Evolutionary conservation across 495 filamentous ascomycete genomes (phyloP).

Genomic region (Penicillium goetzii): DNA sequence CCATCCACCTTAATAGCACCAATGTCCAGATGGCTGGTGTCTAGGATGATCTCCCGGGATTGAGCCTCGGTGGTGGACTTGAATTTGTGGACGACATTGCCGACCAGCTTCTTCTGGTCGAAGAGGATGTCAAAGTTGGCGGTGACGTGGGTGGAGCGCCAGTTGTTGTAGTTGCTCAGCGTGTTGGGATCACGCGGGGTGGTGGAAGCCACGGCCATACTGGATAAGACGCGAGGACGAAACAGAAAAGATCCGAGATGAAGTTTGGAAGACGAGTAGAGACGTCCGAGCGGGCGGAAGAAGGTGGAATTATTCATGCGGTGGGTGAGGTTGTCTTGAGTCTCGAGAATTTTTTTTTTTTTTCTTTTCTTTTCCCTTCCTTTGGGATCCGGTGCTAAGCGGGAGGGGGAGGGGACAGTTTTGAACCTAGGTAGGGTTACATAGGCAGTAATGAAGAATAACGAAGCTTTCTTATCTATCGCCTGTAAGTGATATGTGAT

Average conservation of each 20-base stretch:
- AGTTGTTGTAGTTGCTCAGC: constrained; percentile 85
- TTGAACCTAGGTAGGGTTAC: background rate
- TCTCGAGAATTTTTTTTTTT: background rate
- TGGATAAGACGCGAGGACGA: constrained; percentile 10
- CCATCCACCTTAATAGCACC: constrained; percentile 66
- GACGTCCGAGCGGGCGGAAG: constrained; percentile 8
- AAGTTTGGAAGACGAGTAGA: constrained; percentile 2
- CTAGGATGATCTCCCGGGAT: constrained; percentile 77
- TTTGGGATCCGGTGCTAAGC: constrained; percentile 17
- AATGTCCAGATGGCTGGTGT: constrained; percentile 81
- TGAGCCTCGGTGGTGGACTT: constrained; percentile 69
- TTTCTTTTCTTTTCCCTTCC: constrained; percentile 6
- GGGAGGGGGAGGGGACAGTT: background rate
- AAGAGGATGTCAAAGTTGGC: constrained; percentile 84
- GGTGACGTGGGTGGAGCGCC: constrained; percentile 77
- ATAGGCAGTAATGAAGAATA: background rate
- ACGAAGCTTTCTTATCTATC: background rate
- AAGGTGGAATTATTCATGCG: constrained; percentile 6
- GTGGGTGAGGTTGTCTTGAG: background rate
- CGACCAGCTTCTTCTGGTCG: constrained; percentile 69
- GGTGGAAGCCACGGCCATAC: constrained; percentile 54
- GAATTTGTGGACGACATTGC: constrained; percentile 74
- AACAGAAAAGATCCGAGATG: constrained; percentile 2
- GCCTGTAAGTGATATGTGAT: background rate
- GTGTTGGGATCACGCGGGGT: constrained; percentile 83